These are phyloP conservation scores for Beta lomatogona DNA, from an alignment of 179 eudicot genomes.

Conservation along the genomic window DNA sequence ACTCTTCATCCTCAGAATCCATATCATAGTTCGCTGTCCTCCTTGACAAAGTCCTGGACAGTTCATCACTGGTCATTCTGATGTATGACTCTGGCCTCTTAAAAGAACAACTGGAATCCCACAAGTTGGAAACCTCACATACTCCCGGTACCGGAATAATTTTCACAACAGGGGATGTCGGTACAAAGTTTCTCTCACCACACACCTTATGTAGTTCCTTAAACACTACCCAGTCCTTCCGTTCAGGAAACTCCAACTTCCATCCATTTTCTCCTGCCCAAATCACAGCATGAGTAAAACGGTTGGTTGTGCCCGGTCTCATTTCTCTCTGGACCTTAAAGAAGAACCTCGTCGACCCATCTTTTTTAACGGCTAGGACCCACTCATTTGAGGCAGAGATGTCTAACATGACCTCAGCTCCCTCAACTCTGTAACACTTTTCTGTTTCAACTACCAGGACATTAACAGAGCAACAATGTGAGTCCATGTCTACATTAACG, in stretches of 20 bases:
- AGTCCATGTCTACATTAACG: slow-evolving; percentile 42
- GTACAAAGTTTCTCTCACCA: slow-evolving; percentile 52
- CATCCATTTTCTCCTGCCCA: slow-evolving; percentile 70
- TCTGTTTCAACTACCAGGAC: slow-evolving; percentile 67
- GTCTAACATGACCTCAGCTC: slow-evolving; percentile 60
- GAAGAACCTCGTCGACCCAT: slow-evolving; percentile 42
- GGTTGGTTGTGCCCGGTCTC: slow-evolving; percentile 62
- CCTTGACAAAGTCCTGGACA: slow-evolving; percentile 71
- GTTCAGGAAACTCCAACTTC: slow-evolving; percentile 82
- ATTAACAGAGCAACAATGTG: slow-evolving; percentile 57
- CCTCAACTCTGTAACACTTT: slow-evolving; percentile 68
- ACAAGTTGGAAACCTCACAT: slow-evolving; percentile 47
- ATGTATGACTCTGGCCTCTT: slow-evolving; percentile 69
- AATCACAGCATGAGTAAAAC: slow-evolving; percentile 61
- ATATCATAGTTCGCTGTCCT: slow-evolving; percentile 70
- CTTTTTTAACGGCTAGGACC: slow-evolving; percentile 62
- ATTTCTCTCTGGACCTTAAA: slow-evolving; percentile 53
- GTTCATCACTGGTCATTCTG: slow-evolving; percentile 59
- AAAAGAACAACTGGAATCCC: slow-evolving; percentile 33
- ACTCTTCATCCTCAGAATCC: slow-evolving; percentile 83
- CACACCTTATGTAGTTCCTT: slow-evolving; percentile 77
- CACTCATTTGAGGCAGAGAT: slow-evolving; percentile 54
- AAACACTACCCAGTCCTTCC: slow-evolving; percentile 76
- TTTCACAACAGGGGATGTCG: slow-evolving; percentile 42
- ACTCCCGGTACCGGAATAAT: slow-evolving; percentile 78